These are phyloP conservation scores for Uronychia binucleata DNA, from an alignment of 73 alveolate species.

Conservation along the genomic window DNA sequence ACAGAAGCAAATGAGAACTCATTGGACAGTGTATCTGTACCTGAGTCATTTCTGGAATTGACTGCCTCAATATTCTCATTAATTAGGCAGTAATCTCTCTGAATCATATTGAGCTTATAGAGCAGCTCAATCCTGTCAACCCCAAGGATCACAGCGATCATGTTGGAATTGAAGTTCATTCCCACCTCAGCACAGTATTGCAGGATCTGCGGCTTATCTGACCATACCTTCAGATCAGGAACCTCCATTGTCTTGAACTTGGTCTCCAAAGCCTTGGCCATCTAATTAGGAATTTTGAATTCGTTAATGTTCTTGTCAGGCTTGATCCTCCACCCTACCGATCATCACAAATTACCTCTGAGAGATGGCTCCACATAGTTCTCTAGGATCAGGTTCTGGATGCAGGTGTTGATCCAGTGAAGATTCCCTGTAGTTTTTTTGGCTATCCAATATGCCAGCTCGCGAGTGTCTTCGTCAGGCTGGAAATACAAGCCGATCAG, in stretches of 20 bases:
- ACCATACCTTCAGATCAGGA: neutral
- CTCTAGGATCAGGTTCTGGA: constrained; percentile 14
- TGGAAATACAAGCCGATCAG: neutral
- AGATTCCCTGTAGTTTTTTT: constrained; percentile 19
- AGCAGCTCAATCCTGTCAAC: constrained; percentile 2
- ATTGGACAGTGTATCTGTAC: constrained; percentile 17
- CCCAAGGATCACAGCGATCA: constrained; percentile 1
- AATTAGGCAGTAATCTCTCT: constrained; percentile 5
- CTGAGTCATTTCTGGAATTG: constrained; percentile 23
- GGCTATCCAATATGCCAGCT: constrained; percentile 6
- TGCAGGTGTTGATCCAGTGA: constrained; percentile 14
- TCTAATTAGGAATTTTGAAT: constrained; percentile 19
- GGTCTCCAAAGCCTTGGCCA: constrained; percentile 24
- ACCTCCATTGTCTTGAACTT: constrained; percentile 19
- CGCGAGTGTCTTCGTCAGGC: constrained; percentile 7
- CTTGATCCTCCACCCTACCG: constrained; percentile 8
- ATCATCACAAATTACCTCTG: neutral
- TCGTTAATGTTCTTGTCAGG: constrained; percentile 6
- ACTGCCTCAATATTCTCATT: constrained; percentile 9
- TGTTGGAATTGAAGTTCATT: constrained; percentile 14
- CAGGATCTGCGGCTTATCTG: neutral
- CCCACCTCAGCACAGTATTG: constrained; percentile 27
- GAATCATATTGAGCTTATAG: constrained; percentile 20
- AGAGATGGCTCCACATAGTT: constrained; percentile 15
- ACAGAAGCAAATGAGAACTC: constrained; percentile 24